phyloP scores from a whole-genome alignment of 2,329 filamentous ascomycete species.

The Pleoardoris graminearum region DNA sequence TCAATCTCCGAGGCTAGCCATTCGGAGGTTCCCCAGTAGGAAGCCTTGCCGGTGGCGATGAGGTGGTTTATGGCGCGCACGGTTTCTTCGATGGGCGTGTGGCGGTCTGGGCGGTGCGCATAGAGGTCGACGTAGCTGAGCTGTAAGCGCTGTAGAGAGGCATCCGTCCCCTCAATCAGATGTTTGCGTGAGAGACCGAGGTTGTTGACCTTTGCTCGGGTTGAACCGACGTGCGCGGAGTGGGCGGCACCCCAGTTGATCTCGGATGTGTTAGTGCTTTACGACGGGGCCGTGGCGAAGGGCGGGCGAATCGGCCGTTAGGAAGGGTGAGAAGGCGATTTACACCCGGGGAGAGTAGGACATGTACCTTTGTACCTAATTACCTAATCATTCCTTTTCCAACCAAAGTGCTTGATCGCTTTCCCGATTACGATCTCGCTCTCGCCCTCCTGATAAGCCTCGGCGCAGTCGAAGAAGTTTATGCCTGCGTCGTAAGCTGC shows the following conservation, averaged over 20 bases:
- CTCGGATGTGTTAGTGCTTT: conserved; percentile 40
- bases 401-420: conserved; percentile 61
- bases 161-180: conserved; percentile 67
- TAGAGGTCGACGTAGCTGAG: conserved; percentile 70
- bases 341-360: no score
- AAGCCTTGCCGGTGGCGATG: conserved; percentile 67
- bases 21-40: conserved; percentile 67
- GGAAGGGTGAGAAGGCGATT: no score
- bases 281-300: not conserved
- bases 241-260: conserved; percentile 67
- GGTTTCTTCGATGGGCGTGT: conserved; percentile 71
- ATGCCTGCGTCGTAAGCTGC: conserved; percentile 61
- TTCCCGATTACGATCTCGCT: conserved; percentile 60
- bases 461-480: conserved; percentile 65
- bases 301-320: no score
- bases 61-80: conserved; percentile 72
- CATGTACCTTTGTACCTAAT: conserved; percentile 60
- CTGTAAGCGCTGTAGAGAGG: conserved; percentile 60
- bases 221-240: conserved; percentile 35
- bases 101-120: conserved; percentile 68
- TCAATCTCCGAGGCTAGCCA: conserved; percentile 63
- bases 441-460: conserved; percentile 58
- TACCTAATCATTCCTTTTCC: conserved; percentile 61
- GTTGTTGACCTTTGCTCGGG: conserved; percentile 67
- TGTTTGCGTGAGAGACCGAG: conserved; percentile 70